Conservation (phyloP, 768 basidiomycete species). For the Phaeotremella fagi region DNA sequence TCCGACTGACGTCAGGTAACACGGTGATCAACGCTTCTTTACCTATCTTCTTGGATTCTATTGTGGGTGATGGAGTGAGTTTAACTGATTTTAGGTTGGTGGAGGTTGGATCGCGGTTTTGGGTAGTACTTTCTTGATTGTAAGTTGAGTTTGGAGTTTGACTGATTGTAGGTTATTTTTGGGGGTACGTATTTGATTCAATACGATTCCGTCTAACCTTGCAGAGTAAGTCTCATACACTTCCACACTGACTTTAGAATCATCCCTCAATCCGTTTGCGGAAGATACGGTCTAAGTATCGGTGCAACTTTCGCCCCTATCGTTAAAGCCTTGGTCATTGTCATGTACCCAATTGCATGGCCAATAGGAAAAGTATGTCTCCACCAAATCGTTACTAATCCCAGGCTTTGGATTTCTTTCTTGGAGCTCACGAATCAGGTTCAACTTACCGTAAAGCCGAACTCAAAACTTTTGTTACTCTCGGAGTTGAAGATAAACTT, state of each 20-base stretch:
- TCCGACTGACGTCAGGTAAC: conserved; percentile 21
- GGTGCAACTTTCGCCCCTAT: conserved; percentile 38
- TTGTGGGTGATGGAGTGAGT: conserved; percentile 12
- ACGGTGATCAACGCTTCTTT: conserved; percentile 40
- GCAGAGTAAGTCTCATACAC: conserved; percentile 23
- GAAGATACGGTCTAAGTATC: conserved; percentile 39
- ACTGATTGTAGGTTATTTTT: conserved; percentile 22
- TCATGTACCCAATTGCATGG: conserved; percentile 40
- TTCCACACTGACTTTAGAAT: conserved; percentile 18
- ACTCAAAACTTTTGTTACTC: conserved; percentile 41
- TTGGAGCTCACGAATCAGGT: conserved; percentile 32
- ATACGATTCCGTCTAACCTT: background rate
- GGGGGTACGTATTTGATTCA: conserved; percentile 19
- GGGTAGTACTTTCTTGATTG: conserved; percentile 36
- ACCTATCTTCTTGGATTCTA: conserved; percentile 38
- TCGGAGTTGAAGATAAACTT: conserved; percentile 40
- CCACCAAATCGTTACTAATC: background rate
- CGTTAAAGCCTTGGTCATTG: conserved; percentile 26
- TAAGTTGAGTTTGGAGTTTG: conserved; percentile 5
- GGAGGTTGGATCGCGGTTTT: conserved; percentile 41
- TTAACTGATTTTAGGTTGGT: conserved; percentile 26
- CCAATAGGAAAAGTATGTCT: conserved; percentile 39
- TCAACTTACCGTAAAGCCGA: conserved; percentile 44
- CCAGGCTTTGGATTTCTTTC: conserved; percentile 34
- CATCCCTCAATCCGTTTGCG: conserved; percentile 39